These are phyloP conservation scores for Bolboschoenus planiculmis DNA, from an alignment of 176 grass and related monocot genomes.

Conservation along the genomic window DNA sequence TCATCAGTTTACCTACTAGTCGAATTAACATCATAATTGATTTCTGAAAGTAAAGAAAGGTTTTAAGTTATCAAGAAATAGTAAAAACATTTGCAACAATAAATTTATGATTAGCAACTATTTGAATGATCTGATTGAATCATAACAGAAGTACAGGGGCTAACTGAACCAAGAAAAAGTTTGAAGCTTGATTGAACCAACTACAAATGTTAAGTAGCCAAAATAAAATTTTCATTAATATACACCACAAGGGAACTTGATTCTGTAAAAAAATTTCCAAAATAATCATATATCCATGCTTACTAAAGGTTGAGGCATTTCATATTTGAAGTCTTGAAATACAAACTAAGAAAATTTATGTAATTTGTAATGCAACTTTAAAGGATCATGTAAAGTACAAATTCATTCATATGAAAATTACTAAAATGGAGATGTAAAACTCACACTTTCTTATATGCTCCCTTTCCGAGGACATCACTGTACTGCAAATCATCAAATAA, in stretches of 20 bases:
- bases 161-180: neutral
- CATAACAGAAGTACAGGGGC: neutral
- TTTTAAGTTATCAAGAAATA: neutral
- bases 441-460: constrained; percentile 66
- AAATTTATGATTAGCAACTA: neutral
- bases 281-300: neutral
- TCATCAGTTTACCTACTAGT: neutral
- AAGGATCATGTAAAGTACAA: neutral
- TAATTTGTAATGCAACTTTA: neutral
- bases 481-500: constrained; percentile 36
- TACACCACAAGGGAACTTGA: neutral
- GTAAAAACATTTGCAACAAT: neutral
- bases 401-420: neutral
- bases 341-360: neutral
- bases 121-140: neutral
- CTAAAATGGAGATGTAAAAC: neutral
- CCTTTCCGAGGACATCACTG: constrained; percentile 61
- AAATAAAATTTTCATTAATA: neutral
- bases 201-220: neutral
- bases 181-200: neutral
- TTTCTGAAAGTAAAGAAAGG: neutral
- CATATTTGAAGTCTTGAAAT: neutral
- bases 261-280: neutral
- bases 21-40: neutral
- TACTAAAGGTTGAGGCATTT: neutral